A percentile compares a stretch with the other conserved stretches of the same genome.
phyloP scores from a whole-genome alignment of 1,284 basidiomycete species.

The Tausonia pullulans region DNA sequence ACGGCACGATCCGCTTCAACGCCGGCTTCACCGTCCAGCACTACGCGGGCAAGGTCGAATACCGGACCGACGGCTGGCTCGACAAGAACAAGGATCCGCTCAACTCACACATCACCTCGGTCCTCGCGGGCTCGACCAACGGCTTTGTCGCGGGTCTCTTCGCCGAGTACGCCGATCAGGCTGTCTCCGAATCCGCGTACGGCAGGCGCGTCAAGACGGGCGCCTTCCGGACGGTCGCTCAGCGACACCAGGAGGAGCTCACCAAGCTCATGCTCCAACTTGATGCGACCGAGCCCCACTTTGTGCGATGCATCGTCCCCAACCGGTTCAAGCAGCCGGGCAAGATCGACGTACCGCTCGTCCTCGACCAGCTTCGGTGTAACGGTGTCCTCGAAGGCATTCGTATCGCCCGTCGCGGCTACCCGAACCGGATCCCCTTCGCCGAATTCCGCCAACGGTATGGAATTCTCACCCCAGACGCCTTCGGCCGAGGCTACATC shows the following conservation, averaged over 20 bases:
- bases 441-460: conserved; percentile 96
- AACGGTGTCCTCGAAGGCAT: conserved; percentile 99
- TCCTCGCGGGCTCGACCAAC: conserved; percentile 73
- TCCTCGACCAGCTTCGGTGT: conserved; percentile 92
- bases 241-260: conserved; percentile 94
- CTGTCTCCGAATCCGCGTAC: conserved; percentile 33
- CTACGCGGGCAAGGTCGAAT: conserved; percentile 95
- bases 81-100: conserved; percentile 99
- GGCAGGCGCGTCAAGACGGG: conserved; percentile 87
- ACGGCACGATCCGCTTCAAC: conserved; percentile 75
- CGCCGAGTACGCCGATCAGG: conserved; percentile 55
- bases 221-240: conserved; percentile 90
- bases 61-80: conserved; percentile 90
- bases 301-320: conserved; percentile 96
- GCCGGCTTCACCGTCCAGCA: conserved; percentile 94
- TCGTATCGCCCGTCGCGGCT: conserved; percentile 92
- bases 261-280: conserved; percentile 84
- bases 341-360: conserved; percentile 82
- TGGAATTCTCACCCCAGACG: conserved; percentile 85
- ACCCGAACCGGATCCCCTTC: conserved; percentile 93
- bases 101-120: conserved; percentile 88
- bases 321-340: conserved; percentile 88
- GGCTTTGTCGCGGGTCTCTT: conserved; percentile 75
- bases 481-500: conserved; percentile 89
- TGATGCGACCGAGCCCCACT: conserved; percentile 91